Conservation (phyloP, 768 basidiomycete species). For the Lepiota venenata region DNA sequence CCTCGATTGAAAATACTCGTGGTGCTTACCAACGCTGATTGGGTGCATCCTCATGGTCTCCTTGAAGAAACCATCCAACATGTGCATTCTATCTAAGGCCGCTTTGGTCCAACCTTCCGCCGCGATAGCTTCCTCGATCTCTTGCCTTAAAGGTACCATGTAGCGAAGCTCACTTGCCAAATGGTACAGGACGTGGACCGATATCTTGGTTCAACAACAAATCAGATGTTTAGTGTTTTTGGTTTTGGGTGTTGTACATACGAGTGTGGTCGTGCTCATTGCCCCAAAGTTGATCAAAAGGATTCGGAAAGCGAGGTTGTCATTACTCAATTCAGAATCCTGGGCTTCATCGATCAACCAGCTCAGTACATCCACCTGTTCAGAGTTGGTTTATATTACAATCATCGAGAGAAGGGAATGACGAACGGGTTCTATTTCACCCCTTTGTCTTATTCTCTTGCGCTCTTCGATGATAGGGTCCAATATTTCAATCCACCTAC, state of each 20-base stretch:
- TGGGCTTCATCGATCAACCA: constrained; percentile 43
- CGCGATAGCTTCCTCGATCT: constrained; percentile 34
- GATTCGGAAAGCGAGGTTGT: constrained; percentile 28
- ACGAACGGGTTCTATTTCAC: no score
- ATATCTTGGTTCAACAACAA: constrained; percentile 23
- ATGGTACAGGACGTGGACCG: constrained; percentile 30
- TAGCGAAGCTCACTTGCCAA: constrained; percentile 33
- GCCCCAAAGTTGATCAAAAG: constrained; percentile 39
- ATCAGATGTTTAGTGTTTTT: background rate
- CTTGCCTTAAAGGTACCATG: constrained; percentile 33
- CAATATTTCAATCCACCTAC: no score
- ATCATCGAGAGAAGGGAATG: no score
- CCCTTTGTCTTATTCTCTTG: no score
- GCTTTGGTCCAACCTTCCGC: constrained; percentile 30
- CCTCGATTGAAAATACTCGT: no score
- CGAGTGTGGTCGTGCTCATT: constrained; percentile 40
- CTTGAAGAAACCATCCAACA: constrained; percentile 15
- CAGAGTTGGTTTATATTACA: background rate
- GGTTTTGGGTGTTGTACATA: constrained; percentile 19
- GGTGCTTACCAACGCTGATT: constrained; percentile 8
- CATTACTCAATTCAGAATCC: constrained; percentile 21
- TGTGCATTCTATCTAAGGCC: constrained; percentile 11
- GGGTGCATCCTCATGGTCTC: constrained; percentile 13
- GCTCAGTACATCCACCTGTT: constrained; percentile 40
- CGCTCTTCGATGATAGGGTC: no score